Conservation (phyloP, 768 basidiomycete genomes). For the Leccinum arenicola region DNA sequence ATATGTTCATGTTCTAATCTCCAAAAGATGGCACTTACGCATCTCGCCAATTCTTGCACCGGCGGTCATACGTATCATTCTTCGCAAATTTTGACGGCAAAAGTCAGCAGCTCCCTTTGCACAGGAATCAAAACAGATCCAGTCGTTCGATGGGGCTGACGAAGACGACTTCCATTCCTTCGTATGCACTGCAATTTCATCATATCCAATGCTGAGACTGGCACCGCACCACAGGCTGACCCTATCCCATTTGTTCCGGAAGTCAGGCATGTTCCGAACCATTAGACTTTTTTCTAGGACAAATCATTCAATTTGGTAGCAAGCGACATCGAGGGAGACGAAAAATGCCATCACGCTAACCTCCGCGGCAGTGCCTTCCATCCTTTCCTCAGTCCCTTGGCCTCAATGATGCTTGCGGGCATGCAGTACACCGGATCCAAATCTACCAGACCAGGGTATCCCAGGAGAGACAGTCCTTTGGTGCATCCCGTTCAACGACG, state of each 20-base stretch:
- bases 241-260: background rate
- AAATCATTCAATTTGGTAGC: slow-evolving; percentile 7
- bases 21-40: background rate
- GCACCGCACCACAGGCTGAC: background rate
- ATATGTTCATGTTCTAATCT: slow-evolving; percentile 6
- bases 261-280: background rate
- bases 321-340: slow-evolving; percentile 3
- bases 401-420: slow-evolving; percentile 75
- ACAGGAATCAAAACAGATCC: slow-evolving; percentile 7
- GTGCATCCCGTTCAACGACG: background rate
- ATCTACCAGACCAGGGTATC: slow-evolving; percentile 79
- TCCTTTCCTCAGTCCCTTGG: slow-evolving; percentile 61
- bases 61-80: slow-evolving; percentile 2
- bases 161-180: slow-evolving; percentile 19
- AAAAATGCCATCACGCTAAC: slow-evolving; percentile 13
- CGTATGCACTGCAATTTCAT: slow-evolving; percentile 9
- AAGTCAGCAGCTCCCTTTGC: background rate
- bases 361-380: slow-evolving; percentile 32
- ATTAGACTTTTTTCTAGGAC: background rate
- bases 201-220: slow-evolving; percentile 1
- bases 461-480: slow-evolving; percentile 77
- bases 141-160: background rate
- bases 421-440: slow-evolving; percentile 97
- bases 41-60: background rate
- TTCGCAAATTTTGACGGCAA: background rate